Conservation (phyloP, 441 rosid genomes). For the Eruca vesicaria region DNA sequence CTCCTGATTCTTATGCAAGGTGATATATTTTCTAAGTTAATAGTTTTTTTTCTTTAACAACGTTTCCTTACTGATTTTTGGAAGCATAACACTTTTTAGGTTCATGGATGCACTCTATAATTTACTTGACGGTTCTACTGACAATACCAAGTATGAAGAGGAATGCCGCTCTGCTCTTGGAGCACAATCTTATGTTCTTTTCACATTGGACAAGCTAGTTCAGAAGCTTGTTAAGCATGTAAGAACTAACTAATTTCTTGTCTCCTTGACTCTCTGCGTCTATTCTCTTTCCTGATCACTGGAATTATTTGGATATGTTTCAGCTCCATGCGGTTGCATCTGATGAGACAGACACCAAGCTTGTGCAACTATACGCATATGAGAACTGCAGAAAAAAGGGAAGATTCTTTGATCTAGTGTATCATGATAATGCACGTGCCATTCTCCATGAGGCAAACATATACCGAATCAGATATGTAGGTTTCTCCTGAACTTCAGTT, state of each 20-base stretch:
- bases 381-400: constrained; percentile 76
- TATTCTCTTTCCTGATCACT: not conserved
- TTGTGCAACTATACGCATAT: constrained; percentile 74
- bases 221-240: constrained; percentile 91
- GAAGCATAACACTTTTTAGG: constrained; percentile 40
- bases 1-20: constrained; percentile 86
- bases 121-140: constrained; percentile 85
- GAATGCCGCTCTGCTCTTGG: constrained; percentile 92
- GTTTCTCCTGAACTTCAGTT: not conserved
- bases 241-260: constrained; percentile 19
- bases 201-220: constrained; percentile 89
- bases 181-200: constrained; percentile 88
- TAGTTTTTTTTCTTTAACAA: not conserved
- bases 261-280: not conserved
- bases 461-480: constrained; percentile 91
- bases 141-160: constrained; percentile 90
- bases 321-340: constrained; percentile 84
- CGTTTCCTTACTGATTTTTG: not conserved
- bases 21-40: constrained; percentile 24
- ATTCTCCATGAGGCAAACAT: constrained; percentile 84
- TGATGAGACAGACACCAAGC: constrained; percentile 87
- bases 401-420: constrained; percentile 63
- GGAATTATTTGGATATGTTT: constrained; percentile 11
- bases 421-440: constrained; percentile 78
- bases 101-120: constrained; percentile 85